Evolutionary conservation across 129 eudicot species (phyloP).

Genomic region (Pseudognaphalium luteoalbum): DNA sequence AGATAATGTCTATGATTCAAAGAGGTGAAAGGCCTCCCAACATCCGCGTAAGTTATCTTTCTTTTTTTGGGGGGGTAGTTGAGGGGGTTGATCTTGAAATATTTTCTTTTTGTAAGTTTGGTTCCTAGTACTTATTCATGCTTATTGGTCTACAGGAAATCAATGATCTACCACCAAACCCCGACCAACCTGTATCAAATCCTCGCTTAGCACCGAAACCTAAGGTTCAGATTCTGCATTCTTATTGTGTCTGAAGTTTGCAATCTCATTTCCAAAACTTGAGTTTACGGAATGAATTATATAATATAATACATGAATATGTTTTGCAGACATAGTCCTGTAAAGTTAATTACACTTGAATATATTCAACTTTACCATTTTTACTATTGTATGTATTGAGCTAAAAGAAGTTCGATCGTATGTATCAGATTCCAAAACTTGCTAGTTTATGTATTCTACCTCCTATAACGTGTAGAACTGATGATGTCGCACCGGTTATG

Average conservation of each 20-base stretch:
- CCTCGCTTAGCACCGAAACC: constrained; percentile 75
- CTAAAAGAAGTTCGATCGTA: not conserved
- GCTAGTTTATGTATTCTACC: not conserved
- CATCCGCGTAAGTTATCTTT: constrained; percentile 53
- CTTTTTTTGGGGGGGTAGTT: not conserved
- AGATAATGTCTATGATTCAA: constrained; percentile 92
- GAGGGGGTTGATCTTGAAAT: not conserved
- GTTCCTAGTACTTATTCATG: constrained; percentile 7
- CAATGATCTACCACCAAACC: constrained; percentile 89
- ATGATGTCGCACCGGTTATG: not conserved
- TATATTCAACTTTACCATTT: not conserved
- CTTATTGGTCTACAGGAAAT: constrained; percentile 58
- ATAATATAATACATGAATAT: not conserved
- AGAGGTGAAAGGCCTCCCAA: constrained; percentile 96
- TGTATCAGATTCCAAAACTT: not conserved
- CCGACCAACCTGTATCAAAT: constrained; percentile 83
- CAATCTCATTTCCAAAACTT: not conserved
- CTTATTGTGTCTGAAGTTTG: not conserved
- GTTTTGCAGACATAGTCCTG: not conserved
- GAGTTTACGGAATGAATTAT: not conserved
- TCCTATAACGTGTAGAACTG: not conserved
- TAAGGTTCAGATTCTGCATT: constrained; percentile 48
- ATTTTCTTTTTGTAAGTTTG: not conserved
- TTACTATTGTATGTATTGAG: not conserved
- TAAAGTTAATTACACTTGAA: not conserved